These are phyloP conservation scores for Eutrema salsugineum DNA, from an alignment of 441 rosid genomes.

Conservation along the genomic window DNA sequence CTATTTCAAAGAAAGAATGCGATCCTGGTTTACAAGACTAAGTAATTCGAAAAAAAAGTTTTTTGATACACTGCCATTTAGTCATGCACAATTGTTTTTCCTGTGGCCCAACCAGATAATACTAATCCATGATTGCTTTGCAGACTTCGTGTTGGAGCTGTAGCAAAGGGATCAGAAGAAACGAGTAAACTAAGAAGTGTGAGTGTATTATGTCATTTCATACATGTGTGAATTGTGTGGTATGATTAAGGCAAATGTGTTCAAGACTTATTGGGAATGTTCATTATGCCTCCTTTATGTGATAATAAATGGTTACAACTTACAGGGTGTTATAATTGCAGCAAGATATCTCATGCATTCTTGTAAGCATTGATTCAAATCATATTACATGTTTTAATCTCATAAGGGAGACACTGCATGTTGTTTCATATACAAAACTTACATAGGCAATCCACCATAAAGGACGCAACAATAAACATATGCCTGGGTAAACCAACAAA, in stretches of 20 bases:
- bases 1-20: background rate
- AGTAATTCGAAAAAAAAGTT: background rate
- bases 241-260: conserved; percentile 29
- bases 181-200: conserved; percentile 28
- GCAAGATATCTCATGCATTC: background rate
- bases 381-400: background rate
- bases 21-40: background rate
- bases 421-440: background rate
- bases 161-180: conserved; percentile 37
- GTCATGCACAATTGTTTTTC: conserved; percentile 30
- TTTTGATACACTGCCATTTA: background rate
- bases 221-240: conserved; percentile 36
- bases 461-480: background rate
- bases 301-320: conserved; percentile 35
- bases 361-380: background rate
- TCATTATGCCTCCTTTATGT: conserved; percentile 28
- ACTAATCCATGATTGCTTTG: conserved; percentile 25
- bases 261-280: conserved; percentile 29
- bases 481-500: background rate
- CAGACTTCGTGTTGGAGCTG: conserved; percentile 95
- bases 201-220: conserved; percentile 25
- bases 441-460: background rate
- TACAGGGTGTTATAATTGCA: conserved; percentile 6
- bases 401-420: background rate
- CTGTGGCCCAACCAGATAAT: conserved; percentile 13